Evolutionary conservation across 2,329 filamentous ascomycete genomes (phyloP).

Genomic region (Calonectria ilicicola): DNA sequence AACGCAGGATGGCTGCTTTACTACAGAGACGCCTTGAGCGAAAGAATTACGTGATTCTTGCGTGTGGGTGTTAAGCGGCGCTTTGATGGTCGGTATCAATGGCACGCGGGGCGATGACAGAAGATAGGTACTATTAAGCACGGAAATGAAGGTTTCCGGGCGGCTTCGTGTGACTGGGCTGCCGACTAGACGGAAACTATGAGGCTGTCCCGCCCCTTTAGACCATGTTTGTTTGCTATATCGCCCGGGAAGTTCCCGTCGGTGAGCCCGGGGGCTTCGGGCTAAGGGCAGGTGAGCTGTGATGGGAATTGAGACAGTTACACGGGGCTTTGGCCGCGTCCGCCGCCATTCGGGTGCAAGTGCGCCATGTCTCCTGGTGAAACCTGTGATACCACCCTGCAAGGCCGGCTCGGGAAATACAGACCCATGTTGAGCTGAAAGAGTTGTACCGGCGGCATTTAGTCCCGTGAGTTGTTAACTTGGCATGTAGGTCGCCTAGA

Average conservation of each 20-base stretch:
- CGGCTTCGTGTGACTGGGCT: slow-evolving; percentile 25
- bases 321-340: neutral
- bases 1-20: slow-evolving; percentile 20
- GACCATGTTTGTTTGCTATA: neutral
- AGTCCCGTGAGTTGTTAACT: neutral
- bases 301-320: neutral
- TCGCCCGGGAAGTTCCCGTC: neutral
- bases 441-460: neutral
- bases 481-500: neutral
- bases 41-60: slow-evolving; percentile 54
- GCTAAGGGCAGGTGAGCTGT: neutral
- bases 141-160: slow-evolving; percentile 47
- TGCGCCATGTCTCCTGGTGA: neutral
- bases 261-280: neutral
- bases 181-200: slow-evolving; percentile 30
- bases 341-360: neutral
- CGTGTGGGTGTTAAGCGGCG: slow-evolving; percentile 45
- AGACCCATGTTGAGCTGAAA: neutral
- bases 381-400: neutral
- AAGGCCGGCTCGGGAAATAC: neutral
- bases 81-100: slow-evolving; percentile 45
- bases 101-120: slow-evolving; percentile 47
- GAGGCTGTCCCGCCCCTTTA: neutral
- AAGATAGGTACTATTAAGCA: slow-evolving; percentile 45
- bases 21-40: slow-evolving; percentile 43